Base-by-base conservation (phyloP, 305 asterid species). In the Fraxinus xanthoxyloides region DNA sequence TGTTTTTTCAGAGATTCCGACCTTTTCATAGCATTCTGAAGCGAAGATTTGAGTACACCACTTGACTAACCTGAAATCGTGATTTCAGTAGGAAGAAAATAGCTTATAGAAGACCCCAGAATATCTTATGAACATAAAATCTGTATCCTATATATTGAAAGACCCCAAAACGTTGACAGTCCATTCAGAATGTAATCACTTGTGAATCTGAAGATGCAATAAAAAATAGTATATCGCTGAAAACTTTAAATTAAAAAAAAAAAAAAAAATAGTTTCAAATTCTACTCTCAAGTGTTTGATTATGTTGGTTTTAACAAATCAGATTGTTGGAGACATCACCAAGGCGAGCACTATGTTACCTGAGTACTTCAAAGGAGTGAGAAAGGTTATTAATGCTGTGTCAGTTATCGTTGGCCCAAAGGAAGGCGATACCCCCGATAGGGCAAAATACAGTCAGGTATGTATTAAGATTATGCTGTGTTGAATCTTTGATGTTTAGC, bases 381-480 rank as follows among this genome's bases (percentile, higher is more conserved):
- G 86, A 79, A 85, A 56, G 86, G 97, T 94, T 79, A 89, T 95
- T 59, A 95, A 94, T 87, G 94, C 96, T 43, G 95, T 85, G 86
- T 95, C 99, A 46, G 98, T 89, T 87, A 95, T 95, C 82, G 98
- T 94, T 86, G 98, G 99, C 75, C 99, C 99, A 83, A 95, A 94
- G 90, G 99, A 95, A 89, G 99, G 99, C 72, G 99, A 95, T 89
- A 95, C 99, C 79, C 97, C 97, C 35, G 98, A 95, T 79, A 91
- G 98, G 89, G 97, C 91, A 79, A 95, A 95, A 85, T 95, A 95
- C 86, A 94, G 93, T 88, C 99, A 95, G 95, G 98, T 93, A 87
- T 19, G 61, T 73, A 59, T 38, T 36, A 31, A 32, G 70, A 31
- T 80, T 76, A 56, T 69, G 38, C 76, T 38, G 78, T 17, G 78